These are phyloP conservation scores for Oleoguttula mirabilis DNA, from an alignment of 495 filamentous ascomycete genomes.

Conservation along the genomic window DNA sequence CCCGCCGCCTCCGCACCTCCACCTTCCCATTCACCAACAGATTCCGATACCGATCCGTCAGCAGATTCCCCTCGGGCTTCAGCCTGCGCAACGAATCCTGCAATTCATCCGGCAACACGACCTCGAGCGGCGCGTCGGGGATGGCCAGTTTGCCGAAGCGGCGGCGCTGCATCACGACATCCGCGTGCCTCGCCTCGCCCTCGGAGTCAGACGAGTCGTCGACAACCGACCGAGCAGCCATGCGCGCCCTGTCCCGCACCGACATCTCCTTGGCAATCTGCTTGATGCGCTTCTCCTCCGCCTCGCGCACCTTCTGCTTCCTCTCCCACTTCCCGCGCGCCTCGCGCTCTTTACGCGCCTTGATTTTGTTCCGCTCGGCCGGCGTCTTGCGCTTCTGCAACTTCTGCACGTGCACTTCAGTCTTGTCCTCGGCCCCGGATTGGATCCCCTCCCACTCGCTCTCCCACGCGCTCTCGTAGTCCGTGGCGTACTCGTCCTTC, in stretches of 20 bases:
- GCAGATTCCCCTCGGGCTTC: slow-evolving; percentile 87
- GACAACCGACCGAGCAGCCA: slow-evolving; percentile 32
- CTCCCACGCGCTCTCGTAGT: slow-evolving; percentile 82
- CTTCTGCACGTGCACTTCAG: slow-evolving; percentile 53
- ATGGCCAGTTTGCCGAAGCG: slow-evolving; percentile 56
- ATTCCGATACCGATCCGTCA: slow-evolving; percentile 84
- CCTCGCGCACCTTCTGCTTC: slow-evolving; percentile 54
- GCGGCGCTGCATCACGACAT: slow-evolving; percentile 53
- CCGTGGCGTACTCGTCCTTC: slow-evolving; percentile 48
- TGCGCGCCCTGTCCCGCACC: slow-evolving; percentile 39
- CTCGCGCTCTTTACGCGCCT: slow-evolving; percentile 78
- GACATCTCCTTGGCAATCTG: slow-evolving; percentile 52
- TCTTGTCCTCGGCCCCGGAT: slow-evolving; percentile 36
- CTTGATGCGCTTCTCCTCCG: slow-evolving; percentile 52
- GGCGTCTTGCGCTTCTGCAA: slow-evolving; percentile 71
- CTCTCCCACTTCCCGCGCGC: slow-evolving; percentile 55
- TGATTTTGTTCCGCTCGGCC: slow-evolving; percentile 72
- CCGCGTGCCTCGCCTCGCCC: slow-evolving; percentile 45
- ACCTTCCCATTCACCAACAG: slow-evolving; percentile 79
- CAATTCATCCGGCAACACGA: slow-evolving; percentile 86
- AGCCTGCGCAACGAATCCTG: slow-evolving; percentile 78
- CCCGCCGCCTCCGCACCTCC: slow-evolving; percentile 65
- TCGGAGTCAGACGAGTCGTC: slow-evolving; percentile 33
- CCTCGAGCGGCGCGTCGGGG: slow-evolving; percentile 68
- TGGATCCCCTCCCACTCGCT: slow-evolving; percentile 43